Base-by-base conservation (phyloP, 2,329 filamentous ascomycete genomes). In the Pseudogymnoascus sp. region DNA sequence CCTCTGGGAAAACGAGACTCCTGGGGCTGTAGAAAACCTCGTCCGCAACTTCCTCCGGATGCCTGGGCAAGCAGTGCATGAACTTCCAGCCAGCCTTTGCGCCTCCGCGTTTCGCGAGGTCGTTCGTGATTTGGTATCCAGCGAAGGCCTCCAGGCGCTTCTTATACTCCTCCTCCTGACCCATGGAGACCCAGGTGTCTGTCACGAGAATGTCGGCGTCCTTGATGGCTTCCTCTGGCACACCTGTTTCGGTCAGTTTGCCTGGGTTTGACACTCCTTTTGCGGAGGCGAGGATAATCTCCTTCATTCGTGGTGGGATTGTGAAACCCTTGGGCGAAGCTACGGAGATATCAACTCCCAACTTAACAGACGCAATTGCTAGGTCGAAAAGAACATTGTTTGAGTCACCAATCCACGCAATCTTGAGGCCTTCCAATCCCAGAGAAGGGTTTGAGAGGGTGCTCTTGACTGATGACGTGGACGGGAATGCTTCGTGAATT, bases 161-260 rank as follows among this genome's bases (percentile, higher is more conserved):
- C 67, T 86, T 80, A 39, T 86, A 81, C 75, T 99, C 94, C 62
- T 84, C 85, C 75, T 99, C 94, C 76, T 97, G 93, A 55, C 94
- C 94, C 94, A 99, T 99, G 1, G 91, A 96, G 12, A 99, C 84
- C 94, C 94, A 99, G 0, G 94, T 99, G 72, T 99, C 94, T 0
- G 94, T 99, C 21, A 97, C 92, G 63, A 99, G 79, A 60, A 97
- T 83, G 73, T 99, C 88, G 2, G 94, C 93, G 66, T 87, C 79
- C 77, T 89, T 89, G 72, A 97, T 86, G 4, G 72, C 94, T 70
- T 96, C 90, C 72, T 94, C 90, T 0, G 93, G 94, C 0, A 88
- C 78, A 21, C 81, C 88, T 0, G 90, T 95, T 75, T 96, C 88
- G 4, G 77, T 78, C 35, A 97, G 80, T 68, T 82, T 86, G 13